These are phyloP conservation scores for Diaporthe ilicicola DNA, from an alignment of 2,329 filamentous ascomycete species.

Conservation along the genomic window DNA sequence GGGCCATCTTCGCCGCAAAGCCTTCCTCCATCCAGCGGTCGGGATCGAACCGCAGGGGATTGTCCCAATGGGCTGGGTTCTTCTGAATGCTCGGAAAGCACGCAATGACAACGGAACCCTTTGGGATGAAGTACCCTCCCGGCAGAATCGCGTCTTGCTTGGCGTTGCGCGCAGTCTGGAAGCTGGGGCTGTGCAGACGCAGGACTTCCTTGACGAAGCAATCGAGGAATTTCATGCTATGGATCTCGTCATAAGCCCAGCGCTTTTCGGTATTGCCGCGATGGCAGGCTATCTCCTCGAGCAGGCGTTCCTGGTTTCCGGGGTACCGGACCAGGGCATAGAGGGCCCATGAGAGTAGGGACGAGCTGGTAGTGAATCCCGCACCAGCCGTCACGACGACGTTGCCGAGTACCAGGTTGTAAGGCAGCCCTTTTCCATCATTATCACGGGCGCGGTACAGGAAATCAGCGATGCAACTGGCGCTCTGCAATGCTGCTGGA, in stretches of 20 bases:
- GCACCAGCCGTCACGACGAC: not conserved
- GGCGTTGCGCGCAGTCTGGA: not conserved
- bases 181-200: not conserved
- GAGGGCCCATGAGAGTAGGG: not conserved
- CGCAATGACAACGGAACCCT: not conserved
- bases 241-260: not conserved
- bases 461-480: not conserved
- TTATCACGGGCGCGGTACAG: not conserved
- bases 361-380: not conserved
- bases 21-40: not conserved
- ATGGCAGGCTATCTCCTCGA: not conserved
- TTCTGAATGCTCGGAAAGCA: not conserved
- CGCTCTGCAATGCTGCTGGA: too few species aligned
- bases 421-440: not conserved
- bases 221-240: not conserved
- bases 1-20: not conserved
- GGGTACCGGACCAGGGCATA: not conserved
- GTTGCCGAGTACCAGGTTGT: not conserved
- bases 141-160: not conserved
- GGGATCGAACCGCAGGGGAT: constrained; percentile 7
- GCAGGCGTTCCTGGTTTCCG: not conserved
- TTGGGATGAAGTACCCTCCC: not conserved
- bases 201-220: not conserved
- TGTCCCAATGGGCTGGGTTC: constrained; percentile 10
- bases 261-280: not conserved